Percentiles rank a stretch among this genome's conserved stretches.
These are phyloP conservation scores for Sclerotinia nivalis DNA, from an alignment of 2,329 filamentous ascomycete species.

Conservation along the genomic window DNA sequence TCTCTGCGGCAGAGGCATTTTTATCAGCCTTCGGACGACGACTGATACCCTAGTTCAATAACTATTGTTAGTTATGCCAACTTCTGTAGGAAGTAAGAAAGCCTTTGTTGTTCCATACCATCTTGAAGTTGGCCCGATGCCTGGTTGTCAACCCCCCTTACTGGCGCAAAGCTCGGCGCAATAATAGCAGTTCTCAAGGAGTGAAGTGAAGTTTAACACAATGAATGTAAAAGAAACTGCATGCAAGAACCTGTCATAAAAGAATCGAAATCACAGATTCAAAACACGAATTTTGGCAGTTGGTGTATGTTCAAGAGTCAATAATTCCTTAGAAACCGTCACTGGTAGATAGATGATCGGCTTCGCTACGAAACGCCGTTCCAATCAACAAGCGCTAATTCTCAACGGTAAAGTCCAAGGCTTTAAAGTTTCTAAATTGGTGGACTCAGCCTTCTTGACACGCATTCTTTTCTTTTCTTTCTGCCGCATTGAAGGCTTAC, in stretches of 20 bases:
- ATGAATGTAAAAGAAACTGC: background rate
- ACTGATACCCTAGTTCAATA: conserved; percentile 39
- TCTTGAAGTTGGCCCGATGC: conserved; percentile 30
- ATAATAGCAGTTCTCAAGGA: background rate
- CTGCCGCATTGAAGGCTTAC: background rate
- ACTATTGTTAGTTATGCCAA: conserved; percentile 24
- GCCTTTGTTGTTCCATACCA: conserved; percentile 33
- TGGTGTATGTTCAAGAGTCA: conserved; percentile 11
- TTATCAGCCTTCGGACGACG: conserved; percentile 42
- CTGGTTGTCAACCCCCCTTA: conserved; percentile 13
- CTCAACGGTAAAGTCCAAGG: conserved; percentile 6
- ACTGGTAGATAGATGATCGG: conserved; percentile 18
- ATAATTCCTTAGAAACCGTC: conserved; percentile 22
- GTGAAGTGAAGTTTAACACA: background rate
- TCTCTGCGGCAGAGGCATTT: conserved; percentile 35
- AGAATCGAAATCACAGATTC: conserved; percentile 6
- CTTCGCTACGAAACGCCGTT: conserved; percentile 19
- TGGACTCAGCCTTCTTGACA: conserved; percentile 18
- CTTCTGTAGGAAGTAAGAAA: background rate
- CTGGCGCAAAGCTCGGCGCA: conserved; percentile 24
- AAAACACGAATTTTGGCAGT: background rate
- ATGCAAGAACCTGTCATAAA: conserved; percentile 13
- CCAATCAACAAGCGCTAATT: conserved; percentile 16
- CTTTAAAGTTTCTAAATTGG: conserved; percentile 2
- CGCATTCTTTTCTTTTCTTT: conserved; percentile 3